Evolutionary conservation across 805 yeast species (phyloP).

Genomic region (Metschnikowia anglica): DNA sequence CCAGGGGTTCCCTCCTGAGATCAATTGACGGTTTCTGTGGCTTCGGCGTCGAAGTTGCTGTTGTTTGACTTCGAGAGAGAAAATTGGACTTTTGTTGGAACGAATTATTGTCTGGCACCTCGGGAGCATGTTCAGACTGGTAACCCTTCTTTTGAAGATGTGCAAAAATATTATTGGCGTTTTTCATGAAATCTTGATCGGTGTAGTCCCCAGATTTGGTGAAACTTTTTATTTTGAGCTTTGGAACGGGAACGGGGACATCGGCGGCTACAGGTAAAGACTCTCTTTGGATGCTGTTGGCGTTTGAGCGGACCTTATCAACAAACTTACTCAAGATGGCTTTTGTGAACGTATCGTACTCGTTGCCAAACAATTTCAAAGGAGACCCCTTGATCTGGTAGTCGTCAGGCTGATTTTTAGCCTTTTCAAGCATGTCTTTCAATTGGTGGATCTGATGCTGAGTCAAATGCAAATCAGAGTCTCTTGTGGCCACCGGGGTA

Average conservation of each 20-base stretch:
- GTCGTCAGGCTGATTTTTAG: conserved; percentile 23
- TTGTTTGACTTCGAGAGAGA: conserved; percentile 16
- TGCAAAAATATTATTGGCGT: conserved; percentile 40
- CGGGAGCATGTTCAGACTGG: conserved; percentile 5
- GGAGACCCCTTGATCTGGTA: conserved; percentile 34
- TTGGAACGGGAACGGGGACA: conserved; percentile 10
- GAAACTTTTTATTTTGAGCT: conserved; percentile 31
- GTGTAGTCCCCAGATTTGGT: conserved; percentile 34
- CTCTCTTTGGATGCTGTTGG: conserved; percentile 18
- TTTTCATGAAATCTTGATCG: conserved; percentile 36
- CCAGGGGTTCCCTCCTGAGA: conserved; percentile 5
- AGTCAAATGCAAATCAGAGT: conserved; percentile 17
- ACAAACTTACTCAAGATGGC: conserved; percentile 22
- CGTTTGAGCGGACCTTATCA: conserved; percentile 20
- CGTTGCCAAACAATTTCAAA: conserved; percentile 37
- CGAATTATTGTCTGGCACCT: conserved; percentile 3
- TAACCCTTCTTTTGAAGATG: conserved; percentile 38
- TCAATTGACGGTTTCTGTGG: conserved; percentile 19
- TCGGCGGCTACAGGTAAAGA: conserved; percentile 3
- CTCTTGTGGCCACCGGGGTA: conserved; percentile 33
- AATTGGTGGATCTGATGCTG: conserved; percentile 23
- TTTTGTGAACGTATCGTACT: conserved; percentile 44
- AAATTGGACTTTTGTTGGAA: conserved; percentile 10
- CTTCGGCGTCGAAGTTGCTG: conserved; percentile 44
- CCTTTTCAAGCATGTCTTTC: conserved; percentile 27